A percentile compares a stretch with the other conserved stretches of the same genome.
Conservation (phyloP, 2,329 filamentous ascomycete genomes). For the Botrytis galanthina region DNA sequence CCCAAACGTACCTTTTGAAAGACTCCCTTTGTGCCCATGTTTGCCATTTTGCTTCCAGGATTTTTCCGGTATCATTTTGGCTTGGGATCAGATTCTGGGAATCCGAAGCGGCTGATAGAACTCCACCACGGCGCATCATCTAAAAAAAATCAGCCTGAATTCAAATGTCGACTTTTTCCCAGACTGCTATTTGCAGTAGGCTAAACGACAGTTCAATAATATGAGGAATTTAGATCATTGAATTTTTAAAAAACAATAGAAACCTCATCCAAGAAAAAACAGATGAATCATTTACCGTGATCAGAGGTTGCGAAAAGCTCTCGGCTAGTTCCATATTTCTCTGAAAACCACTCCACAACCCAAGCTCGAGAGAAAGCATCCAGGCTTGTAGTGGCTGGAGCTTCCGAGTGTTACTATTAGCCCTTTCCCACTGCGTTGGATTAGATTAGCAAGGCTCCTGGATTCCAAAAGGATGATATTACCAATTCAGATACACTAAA, state of each 20-base stretch:
- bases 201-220: neutral
- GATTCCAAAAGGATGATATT: neutral
- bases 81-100: neutral
- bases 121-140: neutral
- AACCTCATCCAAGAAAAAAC: neutral
- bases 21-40: constrained; percentile 6
- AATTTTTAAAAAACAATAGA: rapidly evolving
- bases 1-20: neutral
- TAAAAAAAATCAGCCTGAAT: neutral
- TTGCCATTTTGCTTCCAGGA: neutral
- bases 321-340: neutral
- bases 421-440: neutral
- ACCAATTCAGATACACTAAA: neutral
- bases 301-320: neutral
- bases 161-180: neutral
- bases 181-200: neutral
- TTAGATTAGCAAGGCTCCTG: neutral
- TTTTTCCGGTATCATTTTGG: neutral
- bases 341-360: neutral
- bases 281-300: neutral
- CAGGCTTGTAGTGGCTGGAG: neutral
- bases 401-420: neutral
- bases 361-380: neutral
- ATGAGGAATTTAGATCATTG: neutral
- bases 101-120: neutral